phyloP scores from a whole-genome alignment of 495 filamentous ascomycete species.

The Penicillium canariense region DNA sequence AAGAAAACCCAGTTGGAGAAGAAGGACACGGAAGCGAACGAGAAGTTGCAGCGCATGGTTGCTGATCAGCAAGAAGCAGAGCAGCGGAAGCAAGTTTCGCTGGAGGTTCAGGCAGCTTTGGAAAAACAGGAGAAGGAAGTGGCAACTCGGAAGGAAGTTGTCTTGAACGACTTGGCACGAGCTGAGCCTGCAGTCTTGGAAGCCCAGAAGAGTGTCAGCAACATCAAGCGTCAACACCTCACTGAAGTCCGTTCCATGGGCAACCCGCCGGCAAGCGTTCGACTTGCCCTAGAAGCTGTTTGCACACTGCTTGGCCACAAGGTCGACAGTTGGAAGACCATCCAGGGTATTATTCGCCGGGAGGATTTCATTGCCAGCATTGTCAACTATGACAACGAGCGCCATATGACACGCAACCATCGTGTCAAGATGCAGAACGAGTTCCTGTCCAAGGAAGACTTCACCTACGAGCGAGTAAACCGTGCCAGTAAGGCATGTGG shows the following conservation, averaged over 20 bases:
- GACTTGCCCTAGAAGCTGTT: constrained; percentile 89
- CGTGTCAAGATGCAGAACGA: constrained; percentile 88
- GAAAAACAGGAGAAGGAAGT: constrained; percentile 91
- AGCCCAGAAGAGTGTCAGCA: constrained; percentile 92
- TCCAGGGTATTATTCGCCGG: constrained; percentile 79
- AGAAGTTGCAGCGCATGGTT: constrained; percentile 95
- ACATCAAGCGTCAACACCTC: constrained; percentile 94
- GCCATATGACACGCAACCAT: constrained; percentile 82
- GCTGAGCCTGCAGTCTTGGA: constrained; percentile 92
- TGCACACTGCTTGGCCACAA: constrained; percentile 92
- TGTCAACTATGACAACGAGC: constrained; percentile 94
- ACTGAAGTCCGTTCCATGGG: constrained; percentile 97
- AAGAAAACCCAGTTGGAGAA: constrained; percentile 91
- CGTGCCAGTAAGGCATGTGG: constrained; percentile 95
- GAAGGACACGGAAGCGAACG: constrained; percentile 93
- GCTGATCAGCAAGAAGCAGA: constrained; percentile 95
- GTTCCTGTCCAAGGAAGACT: constrained; percentile 87
- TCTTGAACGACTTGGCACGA: constrained; percentile 80
- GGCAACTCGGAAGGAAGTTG: constrained; percentile 75
- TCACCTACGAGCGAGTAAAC: constrained; percentile 93
- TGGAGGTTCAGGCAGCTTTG: constrained; percentile 82
- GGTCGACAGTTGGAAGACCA: constrained; percentile 83
- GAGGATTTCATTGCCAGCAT: constrained; percentile 99
- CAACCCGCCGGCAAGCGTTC: constrained; percentile 84
- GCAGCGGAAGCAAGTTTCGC: constrained; percentile 78